Base-by-base conservation (phyloP, 176 grass and related monocot genomes). In the Carex myosuroides region DNA sequence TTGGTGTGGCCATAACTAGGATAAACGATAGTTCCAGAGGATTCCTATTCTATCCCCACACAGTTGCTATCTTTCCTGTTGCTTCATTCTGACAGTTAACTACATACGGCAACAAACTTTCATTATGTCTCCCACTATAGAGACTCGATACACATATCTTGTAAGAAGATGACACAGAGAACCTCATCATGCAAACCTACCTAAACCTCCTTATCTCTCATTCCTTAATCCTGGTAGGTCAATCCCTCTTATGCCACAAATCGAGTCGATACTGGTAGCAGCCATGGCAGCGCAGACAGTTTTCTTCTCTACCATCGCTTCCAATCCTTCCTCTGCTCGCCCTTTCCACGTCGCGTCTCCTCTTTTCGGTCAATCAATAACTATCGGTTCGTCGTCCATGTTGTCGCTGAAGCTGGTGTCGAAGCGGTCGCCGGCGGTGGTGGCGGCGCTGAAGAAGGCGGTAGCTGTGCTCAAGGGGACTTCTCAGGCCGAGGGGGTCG, bases 401-500 rank as follows among this genome's bases (percentile, higher is more conserved):
- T 83, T 0, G 37, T 57, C 8, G 17, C 42, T 85, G 14, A 80
- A 81, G 16, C 59, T 42, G 64, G 29, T 60, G 75, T 83, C 13
- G 32, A 86, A n/a, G 56, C 87, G 87, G 85, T 35, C 58, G 46
- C 86, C 88, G 60, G 86, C 79, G 74, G 57, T 91, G 57, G 90
- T 83, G 52, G 95, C 92, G 77, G 88, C 91, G 41, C 21, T 86
- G 67, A 98, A 95, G 88, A 99, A 93, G 87, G 93, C 89, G 64
- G 91, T 99, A 32, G 96, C 91, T 30, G 89, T 95, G 20, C 91
- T 95, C 77, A 95, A 95, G 92, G 96, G 93, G 14, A 87, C 75
- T 16, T 93, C 96, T 74, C 3, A 81, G 86, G 93, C 95, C 21
- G 91, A 99, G 81, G 96, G 93, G 22, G 88, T 95, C 44, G 91